Evolutionary conservation across 2,329 filamentous ascomycete species (phyloP), one percentile per base, ranked within the genome.

Genomic region (Pseudogymnoascus sp.): DNA sequence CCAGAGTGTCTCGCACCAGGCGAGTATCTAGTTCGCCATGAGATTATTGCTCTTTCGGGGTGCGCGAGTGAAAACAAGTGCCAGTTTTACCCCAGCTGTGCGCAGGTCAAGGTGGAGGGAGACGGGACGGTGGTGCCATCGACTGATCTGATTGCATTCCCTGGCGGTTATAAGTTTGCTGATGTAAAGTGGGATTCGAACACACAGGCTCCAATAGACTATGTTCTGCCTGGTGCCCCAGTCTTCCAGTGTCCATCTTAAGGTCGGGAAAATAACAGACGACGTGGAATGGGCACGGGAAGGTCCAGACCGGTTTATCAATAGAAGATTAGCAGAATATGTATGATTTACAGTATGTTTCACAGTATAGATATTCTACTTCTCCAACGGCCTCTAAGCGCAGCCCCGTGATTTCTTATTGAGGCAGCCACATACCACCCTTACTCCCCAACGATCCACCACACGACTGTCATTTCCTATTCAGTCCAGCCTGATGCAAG

Each of bases 21-120:
- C n/a, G 62, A 65, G 56, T 65, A 65, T 26, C 56, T 65, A 3
- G 33, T 65, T 28, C 35, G 64, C 19, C 62, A 65, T 38, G 64
- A 65, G 62, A 63, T 65, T 50, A 50, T 65, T 28, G 62, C 37
- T 28, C 35, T 64, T 11, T 38, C 35, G 6, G 46, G n/a, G 6
- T 63, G 61, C 31, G 35, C 37, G 31, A 61, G 16, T 28, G 28
- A 50, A 22, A 59, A 62, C 31, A 35, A 61, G 40, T 63, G 61
- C 53, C 64, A 65, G 40, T 64, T 61, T 43, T 65, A 64, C 31
- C 62, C 62, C n/a, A 38, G 16, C 19, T 65, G 64, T 61, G 50
- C 38, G 16, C 64, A 65, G 56, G 33, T 64, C 14, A 61, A 56
- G 12, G 64, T 65, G 28, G 33, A 59, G 33, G 61, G 26, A 14